Evolutionary conservation across 78 protist genomes (phyloP), one percentile per base, ranked within the genome.

Genomic region (Dictyostelium firmibasis): DNA sequence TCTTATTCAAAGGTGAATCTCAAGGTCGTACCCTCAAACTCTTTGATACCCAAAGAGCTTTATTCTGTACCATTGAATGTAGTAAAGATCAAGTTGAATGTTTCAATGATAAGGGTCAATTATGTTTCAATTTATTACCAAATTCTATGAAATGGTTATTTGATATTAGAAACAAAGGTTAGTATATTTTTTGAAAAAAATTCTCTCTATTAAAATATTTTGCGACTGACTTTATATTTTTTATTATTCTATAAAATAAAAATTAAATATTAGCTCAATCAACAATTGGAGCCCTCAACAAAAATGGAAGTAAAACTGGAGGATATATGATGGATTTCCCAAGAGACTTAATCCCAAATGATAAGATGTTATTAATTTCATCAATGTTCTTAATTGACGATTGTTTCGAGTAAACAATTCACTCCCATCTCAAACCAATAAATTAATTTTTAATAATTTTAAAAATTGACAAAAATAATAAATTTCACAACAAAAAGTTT

Each of bases 351-450:
- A 14, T 47, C 0, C 8, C 88, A 20, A 62, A 43, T 36, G 83
- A 89, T 76, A 89, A 89, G 72, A 89, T 89, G 94, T 81, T 89
- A 25, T 35, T 89, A 18, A 25, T 79, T 7, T 62, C 83, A 20
- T 62, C 94, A 11, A 20, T 89, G n/a, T 81, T 89, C 83, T 81
- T 89, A 31, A 81, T 89, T 47, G 94, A 89, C n/a, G 85, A 75
- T 35, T 85, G 83, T 5, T 89, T 81, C 75, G 94, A 89, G 31
- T 89, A 89, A 31, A 89, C 82, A 57, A 64, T 25, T 77, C 14
- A n/a, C 27, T 16, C 43, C 2, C 0, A 69, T 27, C 38, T 2
- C n/a, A 13, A 27, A n/a, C n/a, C n/a, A n/a, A 25, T 25, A n/a
- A 67, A 67, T 27, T 67, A 67, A 29, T 67, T 67, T 67, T 67